phyloP scores from a whole-genome alignment of 2,329 filamentous ascomycete species.

The Xylaria polymorpha region DNA sequence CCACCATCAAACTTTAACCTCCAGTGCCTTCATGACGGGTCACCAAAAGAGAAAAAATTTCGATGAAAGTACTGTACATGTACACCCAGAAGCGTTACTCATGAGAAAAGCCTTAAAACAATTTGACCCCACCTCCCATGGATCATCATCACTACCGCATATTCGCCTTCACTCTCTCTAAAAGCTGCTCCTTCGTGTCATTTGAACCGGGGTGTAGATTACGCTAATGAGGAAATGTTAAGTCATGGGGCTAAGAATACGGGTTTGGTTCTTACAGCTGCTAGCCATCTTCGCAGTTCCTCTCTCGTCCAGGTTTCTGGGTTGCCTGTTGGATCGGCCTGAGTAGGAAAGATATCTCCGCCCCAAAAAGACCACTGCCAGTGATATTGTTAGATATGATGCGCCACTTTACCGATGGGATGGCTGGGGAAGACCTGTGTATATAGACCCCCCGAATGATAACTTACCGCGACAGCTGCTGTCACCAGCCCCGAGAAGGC shows the following conservation, averaged over 20 bases:
- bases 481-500: conserved; percentile 86
- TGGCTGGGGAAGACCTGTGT: background rate
- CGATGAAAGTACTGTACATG: background rate
- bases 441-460: background rate
- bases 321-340: conserved; percentile 81
- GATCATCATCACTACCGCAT: conserved; percentile 53
- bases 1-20: background rate
- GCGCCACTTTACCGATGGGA: background rate
- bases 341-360: conserved; percentile 81
- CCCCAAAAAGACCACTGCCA: conserved; percentile 82
- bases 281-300: conserved; percentile 84
- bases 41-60: no score
- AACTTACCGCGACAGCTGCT: conserved; percentile 72
- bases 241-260: conserved; percentile 9
- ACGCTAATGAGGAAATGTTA: conserved; percentile 59
- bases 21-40: background rate
- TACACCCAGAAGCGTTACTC: background rate
- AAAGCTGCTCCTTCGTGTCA: conserved; percentile 70
- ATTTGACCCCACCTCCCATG: background rate
- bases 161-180: conserved; percentile 77
- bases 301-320: conserved; percentile 78
- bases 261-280: conserved; percentile 69
- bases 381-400: conserved; percentile 9
- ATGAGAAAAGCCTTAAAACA: background rate
- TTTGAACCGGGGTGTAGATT: conserved; percentile 69